A percentile compares a stretch with the other conserved stretches of the same genome.
Evolutionary conservation across 495 filamentous ascomycete species (phyloP).

Genomic region (Talaromyces proteolyticus): DNA sequence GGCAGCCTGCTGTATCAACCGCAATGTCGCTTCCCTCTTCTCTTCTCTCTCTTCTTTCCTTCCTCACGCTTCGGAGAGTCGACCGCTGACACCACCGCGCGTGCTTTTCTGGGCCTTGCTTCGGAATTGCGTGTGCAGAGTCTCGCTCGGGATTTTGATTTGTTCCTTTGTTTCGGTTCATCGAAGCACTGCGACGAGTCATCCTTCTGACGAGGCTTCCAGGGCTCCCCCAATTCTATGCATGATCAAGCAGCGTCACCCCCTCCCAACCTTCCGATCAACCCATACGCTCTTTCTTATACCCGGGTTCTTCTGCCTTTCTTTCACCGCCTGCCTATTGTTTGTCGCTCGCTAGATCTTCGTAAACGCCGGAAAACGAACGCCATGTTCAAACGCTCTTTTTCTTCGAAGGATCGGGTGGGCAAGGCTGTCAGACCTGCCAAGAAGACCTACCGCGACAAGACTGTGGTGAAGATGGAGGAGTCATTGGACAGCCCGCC

Average conservation of each 20-base stretch:
- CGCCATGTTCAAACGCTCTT: slow-evolving; percentile 83
- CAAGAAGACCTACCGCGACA: slow-evolving; percentile 69
- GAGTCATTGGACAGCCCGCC: slow-evolving; percentile 52
- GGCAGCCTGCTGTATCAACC: not conserved
- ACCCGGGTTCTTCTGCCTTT: slow-evolving; percentile 17
- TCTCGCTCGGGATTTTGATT: slow-evolving; percentile 9
- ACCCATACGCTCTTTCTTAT: slow-evolving; percentile 30
- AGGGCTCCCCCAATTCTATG: slow-evolving; percentile 6
- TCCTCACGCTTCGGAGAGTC: slow-evolving; percentile 15
- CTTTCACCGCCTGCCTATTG: slow-evolving; percentile 1
- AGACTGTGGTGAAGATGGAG: slow-evolving; percentile 69
- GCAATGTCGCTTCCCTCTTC: not conserved
- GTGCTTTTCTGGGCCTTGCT: not conserved
- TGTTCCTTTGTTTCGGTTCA: slow-evolving; percentile 1
- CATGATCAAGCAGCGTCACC: slow-evolving; percentile 13
- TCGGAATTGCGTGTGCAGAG: slow-evolving; percentile 7
- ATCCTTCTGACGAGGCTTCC: slow-evolving; percentile 12
- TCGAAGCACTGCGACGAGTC: slow-evolving; percentile 2
- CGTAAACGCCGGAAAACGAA: slow-evolving; percentile 27
- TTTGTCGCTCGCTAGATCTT: slow-evolving; percentile 8
- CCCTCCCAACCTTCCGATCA: slow-evolving; percentile 9
- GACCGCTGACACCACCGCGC: slow-evolving; percentile 8
- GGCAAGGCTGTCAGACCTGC: slow-evolving; percentile 69
- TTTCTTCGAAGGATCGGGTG: slow-evolving; percentile 67
- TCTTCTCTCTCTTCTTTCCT: slow-evolving; percentile 4